phyloP scores from a whole-genome alignment of 345 rosid genomes.

The thale cress (Arabidopsis thaliana) region TAIR10.1 NC_003070.9:621501-622000 shows the following conservation, averaged over 20 bases:
- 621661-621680: conserved; percentile 39
- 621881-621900: conserved; percentile 77
- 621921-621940: conserved; percentile 69
- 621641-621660: conserved; percentile 30
- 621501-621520: background rate
- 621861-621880: conserved; percentile 83
- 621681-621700: conserved; percentile 34
- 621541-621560: conserved; percentile 16
- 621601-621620: background rate
- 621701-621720: conserved; percentile 37
- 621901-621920: conserved; percentile 61
- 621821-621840: conserved; percentile 62
- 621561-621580: conserved; percentile 3
- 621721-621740: conserved; percentile 61
- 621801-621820: conserved; percentile 64
- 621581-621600: background rate
- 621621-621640: conserved; percentile 14
- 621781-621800: conserved; percentile 69
- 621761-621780: conserved; percentile 77
- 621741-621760: conserved; percentile 71
- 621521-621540: conserved; percentile 27
- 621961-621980: conserved; percentile 97
- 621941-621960: conserved; percentile 83
- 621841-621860: conserved; percentile 83
- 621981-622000: conserved; percentile 59